Conservation (phyloP, 805 yeast species). For the Aciculoconidium aculeatum region DNA sequence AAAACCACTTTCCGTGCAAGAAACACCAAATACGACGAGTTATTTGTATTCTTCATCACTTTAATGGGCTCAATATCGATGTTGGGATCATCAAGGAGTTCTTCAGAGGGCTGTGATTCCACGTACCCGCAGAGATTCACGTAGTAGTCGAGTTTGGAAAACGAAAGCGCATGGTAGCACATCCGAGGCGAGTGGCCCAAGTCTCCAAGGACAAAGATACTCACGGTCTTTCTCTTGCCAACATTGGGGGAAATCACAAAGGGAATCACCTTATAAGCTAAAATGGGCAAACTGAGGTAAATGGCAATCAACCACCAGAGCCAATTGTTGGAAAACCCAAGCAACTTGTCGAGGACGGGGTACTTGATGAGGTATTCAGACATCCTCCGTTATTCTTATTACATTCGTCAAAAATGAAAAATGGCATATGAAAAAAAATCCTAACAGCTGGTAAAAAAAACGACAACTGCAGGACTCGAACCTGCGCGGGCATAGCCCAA, state of each 20-base stretch:
- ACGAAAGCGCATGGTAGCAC: conserved; percentile 81
- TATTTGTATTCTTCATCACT: conserved; percentile 29
- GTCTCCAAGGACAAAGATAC: conserved; percentile 86
- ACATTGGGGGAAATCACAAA: conserved; percentile 17
- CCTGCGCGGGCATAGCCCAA: too few species aligned
- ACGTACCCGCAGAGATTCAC: conserved; percentile 86
- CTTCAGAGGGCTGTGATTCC: conserved; percentile 49
- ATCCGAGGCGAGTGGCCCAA: conserved; percentile 94
- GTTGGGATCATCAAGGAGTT: conserved; percentile 44
- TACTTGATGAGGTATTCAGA: neutral
- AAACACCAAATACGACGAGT: conserved; percentile 52
- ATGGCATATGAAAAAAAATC: too few species aligned
- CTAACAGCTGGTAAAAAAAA: too few species aligned
- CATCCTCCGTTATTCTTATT: conserved; percentile 12
- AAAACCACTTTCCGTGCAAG: conserved; percentile 51
- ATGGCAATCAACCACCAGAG: conserved; percentile 39
- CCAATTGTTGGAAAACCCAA: conserved; percentile 18
- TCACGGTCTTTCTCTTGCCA: conserved; percentile 44
- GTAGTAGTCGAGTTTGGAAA: conserved; percentile 59
- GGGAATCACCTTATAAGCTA: conserved; percentile 39
- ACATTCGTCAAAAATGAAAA: too few species aligned
- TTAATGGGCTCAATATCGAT: conserved; percentile 47
- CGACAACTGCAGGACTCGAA: too few species aligned
- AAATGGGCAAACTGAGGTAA: conserved; percentile 42
- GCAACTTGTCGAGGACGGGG: neutral